Conservation (phyloP, 495 filamentous ascomycete species). For the Penicillium bialowiezense region DNA sequence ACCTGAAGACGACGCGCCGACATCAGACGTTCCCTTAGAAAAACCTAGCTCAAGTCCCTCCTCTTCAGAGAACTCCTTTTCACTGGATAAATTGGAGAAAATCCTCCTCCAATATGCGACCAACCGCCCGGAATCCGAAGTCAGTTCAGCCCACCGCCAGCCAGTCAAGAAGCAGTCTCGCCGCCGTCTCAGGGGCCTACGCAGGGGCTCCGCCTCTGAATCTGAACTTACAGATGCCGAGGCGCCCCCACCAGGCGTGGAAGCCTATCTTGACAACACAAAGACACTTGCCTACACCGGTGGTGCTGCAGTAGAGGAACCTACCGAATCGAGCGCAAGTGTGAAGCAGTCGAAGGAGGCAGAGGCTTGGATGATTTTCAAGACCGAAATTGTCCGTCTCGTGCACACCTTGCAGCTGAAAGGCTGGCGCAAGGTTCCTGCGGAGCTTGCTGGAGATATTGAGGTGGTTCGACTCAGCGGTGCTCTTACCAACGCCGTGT, state of each 20-base stretch:
- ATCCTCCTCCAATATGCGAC: conserved; percentile 60
- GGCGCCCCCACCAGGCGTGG: conserved; percentile 68
- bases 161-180: conserved; percentile 32
- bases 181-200: conserved; percentile 34
- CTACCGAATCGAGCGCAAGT: conserved; percentile 24
- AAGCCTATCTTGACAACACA: conserved; percentile 80
- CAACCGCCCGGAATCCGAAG: conserved; percentile 12
- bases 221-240: conserved; percentile 77
- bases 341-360: conserved; percentile 57
- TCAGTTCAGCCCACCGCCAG: conserved; percentile 33
- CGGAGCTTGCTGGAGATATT: conserved; percentile 69
- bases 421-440: conserved; percentile 80
- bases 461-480: conserved; percentile 84
- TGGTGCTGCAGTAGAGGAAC: conserved; percentile 51
- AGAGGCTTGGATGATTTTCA: conserved; percentile 77
- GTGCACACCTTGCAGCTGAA: conserved; percentile 85
- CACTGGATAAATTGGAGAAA: conserved; percentile 65
- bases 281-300: conserved; percentile 76
- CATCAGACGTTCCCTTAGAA: conserved; percentile 26
- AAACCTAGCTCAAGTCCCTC: conserved; percentile 24
- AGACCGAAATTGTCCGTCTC: conserved; percentile 83
- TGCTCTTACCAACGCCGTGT: conserved; percentile 93
- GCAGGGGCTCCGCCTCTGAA: conserved; percentile 61
- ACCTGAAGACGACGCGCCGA: conserved; percentile 24
- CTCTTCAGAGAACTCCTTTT: conserved; percentile 57